Conservation (phyloP, 2,329 filamentous ascomycete species). For the Penicillium olsonii region DNA sequence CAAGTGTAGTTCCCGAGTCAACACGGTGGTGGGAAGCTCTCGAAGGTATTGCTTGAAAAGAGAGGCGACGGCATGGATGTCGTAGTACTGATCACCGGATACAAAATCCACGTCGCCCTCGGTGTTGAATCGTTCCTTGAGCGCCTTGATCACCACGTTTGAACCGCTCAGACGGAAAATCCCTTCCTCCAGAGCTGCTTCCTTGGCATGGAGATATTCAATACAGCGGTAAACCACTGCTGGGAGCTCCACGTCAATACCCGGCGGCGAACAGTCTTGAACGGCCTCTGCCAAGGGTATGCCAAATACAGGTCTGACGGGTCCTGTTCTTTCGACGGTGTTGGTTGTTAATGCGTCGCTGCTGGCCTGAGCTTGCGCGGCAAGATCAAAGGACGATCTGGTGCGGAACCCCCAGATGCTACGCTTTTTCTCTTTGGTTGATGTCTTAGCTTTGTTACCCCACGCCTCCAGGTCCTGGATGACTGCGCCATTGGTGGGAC, state of each 20-base stretch:
- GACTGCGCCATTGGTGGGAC: constrained; percentile 76
- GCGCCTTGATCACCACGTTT: constrained; percentile 85
- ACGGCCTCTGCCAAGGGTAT: constrained; percentile 84
- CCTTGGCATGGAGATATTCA: constrained; percentile 83
- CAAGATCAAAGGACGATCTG: constrained; percentile 70
- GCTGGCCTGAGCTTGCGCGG: constrained; percentile 37
- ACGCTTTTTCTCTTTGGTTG: constrained; percentile 78
- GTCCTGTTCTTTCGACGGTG: constrained; percentile 52
- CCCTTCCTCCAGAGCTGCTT: constrained; percentile 82
- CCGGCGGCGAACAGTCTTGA: constrained; percentile 70
- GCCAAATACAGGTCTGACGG: constrained; percentile 76
- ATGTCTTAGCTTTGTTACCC: constrained; percentile 70
- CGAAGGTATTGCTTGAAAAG: constrained; percentile 91
- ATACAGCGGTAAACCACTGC: constrained; percentile 95
- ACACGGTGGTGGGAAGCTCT: constrained; percentile 85
- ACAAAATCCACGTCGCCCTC: constrained; percentile 90
- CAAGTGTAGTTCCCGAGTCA: constrained; percentile 86
- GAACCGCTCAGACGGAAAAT: constrained; percentile 98
- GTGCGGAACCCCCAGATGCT: constrained; percentile 66
- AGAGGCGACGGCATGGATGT: constrained; percentile 94
- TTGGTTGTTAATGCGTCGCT: constrained; percentile 48
- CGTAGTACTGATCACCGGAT: constrained; percentile 76
- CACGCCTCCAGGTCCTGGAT: constrained; percentile 82
- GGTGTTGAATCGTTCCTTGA: constrained; percentile 89
- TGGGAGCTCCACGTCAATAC: constrained; percentile 74